These are phyloP conservation scores for Pelargonium cotyledonis DNA, from an alignment of 441 rosid genomes.

Conservation along the genomic window DNA sequence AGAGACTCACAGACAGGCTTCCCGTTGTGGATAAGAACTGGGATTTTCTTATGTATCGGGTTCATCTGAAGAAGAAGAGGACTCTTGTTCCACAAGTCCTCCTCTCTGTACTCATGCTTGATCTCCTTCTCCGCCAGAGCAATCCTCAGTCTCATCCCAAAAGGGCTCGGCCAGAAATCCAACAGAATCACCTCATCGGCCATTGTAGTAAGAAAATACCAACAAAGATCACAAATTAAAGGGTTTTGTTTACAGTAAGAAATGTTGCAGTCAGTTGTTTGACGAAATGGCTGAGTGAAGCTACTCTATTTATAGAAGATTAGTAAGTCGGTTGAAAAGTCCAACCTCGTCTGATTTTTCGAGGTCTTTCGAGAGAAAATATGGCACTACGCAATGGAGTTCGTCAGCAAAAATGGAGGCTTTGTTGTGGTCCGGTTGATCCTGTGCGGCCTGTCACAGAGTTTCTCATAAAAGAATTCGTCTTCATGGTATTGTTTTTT, in stretches of 20 bases:
- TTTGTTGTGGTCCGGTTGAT: no score
- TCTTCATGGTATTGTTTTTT: no score
- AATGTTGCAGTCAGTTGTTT: not conserved
- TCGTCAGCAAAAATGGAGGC: no score
- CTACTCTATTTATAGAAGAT: not conserved
- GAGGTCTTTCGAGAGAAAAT: no score
- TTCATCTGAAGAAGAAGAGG: conserved; percentile 13
- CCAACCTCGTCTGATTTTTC: no score
- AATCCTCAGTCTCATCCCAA: conserved; percentile 19
- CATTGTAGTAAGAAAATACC: not conserved
- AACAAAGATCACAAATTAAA: not conserved
- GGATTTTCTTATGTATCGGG: conserved; percentile 21
- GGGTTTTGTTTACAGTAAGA: not conserved
- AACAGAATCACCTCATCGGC: conserved; percentile 15
- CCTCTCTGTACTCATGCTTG: conserved; percentile 12
- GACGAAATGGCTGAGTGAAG: not conserved
- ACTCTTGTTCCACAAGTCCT: conserved; percentile 9
- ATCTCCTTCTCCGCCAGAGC: conserved; percentile 19
- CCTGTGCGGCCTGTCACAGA: no score
- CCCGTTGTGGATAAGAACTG: conserved; percentile 12
- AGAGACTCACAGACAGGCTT: conserved; percentile 16
- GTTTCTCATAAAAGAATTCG: no score
- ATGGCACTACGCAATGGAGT: no score
- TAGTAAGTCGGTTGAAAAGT: not conserved
- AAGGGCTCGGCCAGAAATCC: conserved; percentile 10